phyloP scores from a whole-genome alignment of 129 eudicot genomes.

The Heracleum sosnowskyi region DNA sequence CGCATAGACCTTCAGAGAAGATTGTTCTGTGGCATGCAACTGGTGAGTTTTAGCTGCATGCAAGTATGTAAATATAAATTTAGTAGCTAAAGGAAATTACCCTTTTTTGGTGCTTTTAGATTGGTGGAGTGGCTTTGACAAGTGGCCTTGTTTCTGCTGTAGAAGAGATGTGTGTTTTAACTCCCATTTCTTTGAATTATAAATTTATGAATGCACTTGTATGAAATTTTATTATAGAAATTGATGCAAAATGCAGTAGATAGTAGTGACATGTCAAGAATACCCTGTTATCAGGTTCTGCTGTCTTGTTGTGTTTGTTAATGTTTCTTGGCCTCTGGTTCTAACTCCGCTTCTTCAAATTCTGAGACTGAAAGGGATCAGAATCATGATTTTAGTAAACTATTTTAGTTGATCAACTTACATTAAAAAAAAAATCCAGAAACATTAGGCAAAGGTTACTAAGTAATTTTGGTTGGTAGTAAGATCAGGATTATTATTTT shows the following conservation, averaged over 20 bases:
- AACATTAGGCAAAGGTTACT: neutral
- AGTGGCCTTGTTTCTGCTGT: constrained; percentile 81
- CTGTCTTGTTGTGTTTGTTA: too few species aligned
- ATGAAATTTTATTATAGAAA: neutral
- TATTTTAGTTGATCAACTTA: neutral
- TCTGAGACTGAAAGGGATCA: too few species aligned
- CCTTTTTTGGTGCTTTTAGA: constrained; percentile 35
- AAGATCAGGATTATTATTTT: too few species aligned
- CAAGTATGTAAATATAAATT: neutral
- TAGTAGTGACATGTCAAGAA: neutral
- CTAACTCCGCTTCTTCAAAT: too few species aligned
- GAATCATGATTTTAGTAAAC: too few species aligned
- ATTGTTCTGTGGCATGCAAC: constrained; percentile 94
- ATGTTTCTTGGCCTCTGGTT: too few species aligned
- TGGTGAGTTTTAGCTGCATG: constrained; percentile 28
- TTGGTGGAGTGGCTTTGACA: constrained; percentile 85
- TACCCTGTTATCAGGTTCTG: neutral
- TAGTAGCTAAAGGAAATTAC: constrained; percentile 15
- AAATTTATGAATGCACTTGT: constrained; percentile 6
- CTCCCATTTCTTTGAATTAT: neutral
- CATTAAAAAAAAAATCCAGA: neutral
- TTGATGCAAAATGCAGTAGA: neutral
- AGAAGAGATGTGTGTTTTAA: constrained; percentile 70
- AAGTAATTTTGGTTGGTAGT: too few species aligned
- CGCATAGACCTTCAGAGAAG: constrained; percentile 92